phyloP scores from a whole-genome alignment of 2,329 filamentous ascomycete species.

The Sarocladium strictum region DNA sequence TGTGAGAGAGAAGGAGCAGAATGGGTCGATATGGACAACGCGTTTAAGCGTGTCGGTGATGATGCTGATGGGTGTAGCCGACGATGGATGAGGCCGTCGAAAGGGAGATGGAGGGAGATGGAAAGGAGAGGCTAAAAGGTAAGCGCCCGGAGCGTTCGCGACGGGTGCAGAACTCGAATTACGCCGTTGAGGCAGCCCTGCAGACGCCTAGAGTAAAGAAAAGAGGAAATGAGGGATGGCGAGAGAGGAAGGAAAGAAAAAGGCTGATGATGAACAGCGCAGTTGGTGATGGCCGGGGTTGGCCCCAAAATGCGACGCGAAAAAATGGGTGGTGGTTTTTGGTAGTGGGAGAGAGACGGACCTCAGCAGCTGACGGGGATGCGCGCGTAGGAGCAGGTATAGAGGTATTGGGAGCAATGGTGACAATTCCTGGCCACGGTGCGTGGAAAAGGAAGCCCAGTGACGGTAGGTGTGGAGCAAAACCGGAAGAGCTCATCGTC shows the following conservation, averaged over 20 bases:
- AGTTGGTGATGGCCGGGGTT: conserved; percentile 6
- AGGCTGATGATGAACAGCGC: conserved; percentile 3
- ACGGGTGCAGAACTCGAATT: not conserved
- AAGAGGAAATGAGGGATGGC: not conserved
- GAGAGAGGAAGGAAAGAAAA: not conserved
- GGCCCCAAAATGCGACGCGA: conserved; percentile 8
- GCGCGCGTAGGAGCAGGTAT: not conserved
- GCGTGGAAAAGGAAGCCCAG: not conserved
- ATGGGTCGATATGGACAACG: not conserved
- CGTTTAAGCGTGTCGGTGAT: not conserved
- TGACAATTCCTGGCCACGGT: not conserved
- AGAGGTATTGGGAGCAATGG: not conserved
- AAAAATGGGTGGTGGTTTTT: conserved; percentile 9
- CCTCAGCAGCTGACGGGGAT: not conserved
- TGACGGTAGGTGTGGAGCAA: not conserved
- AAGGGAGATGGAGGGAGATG: too few species aligned
- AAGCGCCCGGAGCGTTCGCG: not conserved
- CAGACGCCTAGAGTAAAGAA: not conserved
- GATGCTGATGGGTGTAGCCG: not conserved
- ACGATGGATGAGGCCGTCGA: not conserved
- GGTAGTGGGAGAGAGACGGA: not conserved
- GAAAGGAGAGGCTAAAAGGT: not conserved
- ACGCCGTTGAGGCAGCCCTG: not conserved
- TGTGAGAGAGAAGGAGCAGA: not conserved
- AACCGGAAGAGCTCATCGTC: too few species aligned